Evolutionary conservation across 1,284 basidiomycete species (phyloP).

Genomic region (Stereum hirsutum): DNA sequence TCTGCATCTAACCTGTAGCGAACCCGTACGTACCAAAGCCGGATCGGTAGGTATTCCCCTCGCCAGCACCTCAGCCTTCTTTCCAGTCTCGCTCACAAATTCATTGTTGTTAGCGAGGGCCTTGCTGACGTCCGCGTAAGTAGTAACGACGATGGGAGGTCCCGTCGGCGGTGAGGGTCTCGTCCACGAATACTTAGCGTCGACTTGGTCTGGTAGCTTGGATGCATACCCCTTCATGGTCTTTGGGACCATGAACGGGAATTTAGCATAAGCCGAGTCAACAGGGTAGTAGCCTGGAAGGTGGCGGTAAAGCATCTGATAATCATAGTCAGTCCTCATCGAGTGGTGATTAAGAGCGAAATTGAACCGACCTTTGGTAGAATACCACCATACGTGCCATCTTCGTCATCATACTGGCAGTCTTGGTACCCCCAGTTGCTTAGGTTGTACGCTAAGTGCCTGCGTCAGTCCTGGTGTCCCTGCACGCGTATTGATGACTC

Average conservation of each 20-base stretch:
- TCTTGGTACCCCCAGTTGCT: conserved; percentile 75
- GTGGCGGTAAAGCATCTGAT: conserved; percentile 60
- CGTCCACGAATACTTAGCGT: conserved; percentile 39
- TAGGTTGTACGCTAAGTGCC: conserved; percentile 49
- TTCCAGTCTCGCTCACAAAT: conserved; percentile 2
- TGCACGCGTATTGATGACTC: conserved; percentile 14
- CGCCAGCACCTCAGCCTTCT: conserved; percentile 5
- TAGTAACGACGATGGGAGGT: conserved; percentile 19
- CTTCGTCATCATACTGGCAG: conserved; percentile 49
- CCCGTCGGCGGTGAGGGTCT: conserved; percentile 23
- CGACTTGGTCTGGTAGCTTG: conserved; percentile 18
- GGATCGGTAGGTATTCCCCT: conserved; percentile 6
- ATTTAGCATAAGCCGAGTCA: conserved; percentile 50
- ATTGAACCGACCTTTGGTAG: too few species aligned
- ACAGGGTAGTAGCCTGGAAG: conserved; percentile 61
- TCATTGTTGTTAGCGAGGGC: conserved; percentile 22
- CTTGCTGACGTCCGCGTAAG: conserved; percentile 23
- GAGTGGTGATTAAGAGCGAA: too few species aligned
- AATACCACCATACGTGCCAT: conserved; percentile 68
- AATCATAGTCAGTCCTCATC: too few species aligned
- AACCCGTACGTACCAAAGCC: conserved; percentile 1
- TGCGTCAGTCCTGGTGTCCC: conserved; percentile 19
- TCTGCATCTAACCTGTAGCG: background rate
- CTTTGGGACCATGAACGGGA: conserved; percentile 52
- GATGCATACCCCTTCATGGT: conserved; percentile 30